phyloP scores from a whole-genome alignment of 176 grass and related monocot species.

The Eleusine indica region DNA sequence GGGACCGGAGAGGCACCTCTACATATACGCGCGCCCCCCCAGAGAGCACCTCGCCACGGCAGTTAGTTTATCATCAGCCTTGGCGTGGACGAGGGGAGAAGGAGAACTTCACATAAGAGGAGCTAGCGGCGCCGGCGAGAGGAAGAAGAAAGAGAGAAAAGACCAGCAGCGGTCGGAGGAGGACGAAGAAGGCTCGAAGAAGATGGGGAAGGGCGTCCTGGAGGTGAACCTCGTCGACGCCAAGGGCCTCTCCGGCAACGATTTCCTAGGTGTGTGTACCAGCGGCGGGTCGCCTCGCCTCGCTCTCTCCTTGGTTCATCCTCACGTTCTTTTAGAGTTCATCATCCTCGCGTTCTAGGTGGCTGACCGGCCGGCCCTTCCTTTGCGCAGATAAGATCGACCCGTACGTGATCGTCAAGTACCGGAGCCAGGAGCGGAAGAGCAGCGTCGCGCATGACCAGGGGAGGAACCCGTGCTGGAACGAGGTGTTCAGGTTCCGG shows the following conservation, averaged over 20 bases:
- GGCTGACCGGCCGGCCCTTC: not conserved
- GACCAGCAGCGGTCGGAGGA: not conserved
- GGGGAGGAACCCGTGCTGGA: conserved; percentile 83
- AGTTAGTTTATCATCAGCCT: not conserved
- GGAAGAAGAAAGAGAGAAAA: not conserved
- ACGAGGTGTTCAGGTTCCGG: conserved; percentile 80
- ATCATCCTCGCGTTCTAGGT: not conserved
- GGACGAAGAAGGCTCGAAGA: not conserved
- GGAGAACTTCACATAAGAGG: not conserved
- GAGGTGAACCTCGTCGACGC: conserved; percentile 86
- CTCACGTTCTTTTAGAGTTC: not conserved
- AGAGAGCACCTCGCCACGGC: not conserved
- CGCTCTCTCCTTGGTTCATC: not conserved
- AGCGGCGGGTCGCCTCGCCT: not conserved
- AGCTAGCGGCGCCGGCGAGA: not conserved
- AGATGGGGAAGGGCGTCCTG: conserved; percentile 69
- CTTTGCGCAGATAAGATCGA: conserved; percentile 66
- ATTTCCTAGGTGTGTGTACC: conserved; percentile 61
- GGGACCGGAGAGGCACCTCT: not conserved
- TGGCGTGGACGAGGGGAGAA: not conserved
- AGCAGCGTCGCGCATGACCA: conserved; percentile 67
- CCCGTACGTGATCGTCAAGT: conserved; percentile 78
- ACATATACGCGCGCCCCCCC: conserved; percentile 6
- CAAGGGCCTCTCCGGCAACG: conserved; percentile 64
- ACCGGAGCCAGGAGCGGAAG: conserved; percentile 84